phyloP scores from a whole-genome alignment of 768 basidiomycete species.

The Pulveroboletus frians region DNA sequence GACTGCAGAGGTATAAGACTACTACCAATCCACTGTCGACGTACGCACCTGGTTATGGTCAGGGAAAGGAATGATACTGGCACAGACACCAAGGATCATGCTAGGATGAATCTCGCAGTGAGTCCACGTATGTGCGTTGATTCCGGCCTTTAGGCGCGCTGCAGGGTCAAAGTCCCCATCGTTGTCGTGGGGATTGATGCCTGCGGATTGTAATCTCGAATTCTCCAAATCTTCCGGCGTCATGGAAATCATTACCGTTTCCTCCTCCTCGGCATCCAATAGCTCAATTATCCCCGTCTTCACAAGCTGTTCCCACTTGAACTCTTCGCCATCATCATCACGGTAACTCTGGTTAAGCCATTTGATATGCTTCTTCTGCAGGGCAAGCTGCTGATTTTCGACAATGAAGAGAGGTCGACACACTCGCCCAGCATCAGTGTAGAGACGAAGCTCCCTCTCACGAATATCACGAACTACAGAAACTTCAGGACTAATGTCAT shows the following conservation, averaged over 20 bases:
- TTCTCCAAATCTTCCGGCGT: slow-evolving; percentile 92
- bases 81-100: slow-evolving; percentile 98
- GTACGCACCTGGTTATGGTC: slow-evolving; percentile 92
- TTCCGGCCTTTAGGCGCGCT: slow-evolving; percentile 79
- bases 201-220: slow-evolving; percentile 61
- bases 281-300: slow-evolving; percentile 89
- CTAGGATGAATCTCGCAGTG: slow-evolving; percentile 99
- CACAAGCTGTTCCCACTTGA: slow-evolving; percentile 81
- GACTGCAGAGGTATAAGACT: slow-evolving; percentile 51
- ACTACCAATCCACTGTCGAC: neutral
- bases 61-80: slow-evolving; percentile 98
- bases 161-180: slow-evolving; percentile 81
- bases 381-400: slow-evolving; percentile 76
- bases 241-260: slow-evolving; percentile 99
- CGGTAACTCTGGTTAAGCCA: slow-evolving; percentile 57
- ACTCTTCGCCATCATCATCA: slow-evolving; percentile 55
- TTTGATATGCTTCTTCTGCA: slow-evolving; percentile 82
- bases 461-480: slow-evolving; percentile 97
- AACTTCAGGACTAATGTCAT: slow-evolving; percentile 93
- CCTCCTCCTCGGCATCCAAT: slow-evolving; percentile 97
- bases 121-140: slow-evolving; percentile 89
- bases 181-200: slow-evolving; percentile 52
- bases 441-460: slow-evolving; percentile 88
- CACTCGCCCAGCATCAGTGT: slow-evolving; percentile 95
- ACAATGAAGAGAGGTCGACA: slow-evolving; percentile 98